These are phyloP conservation scores for Hippophae gyantsensis DNA, from an alignment of 306 rosid species.

Conservation along the genomic window DNA sequence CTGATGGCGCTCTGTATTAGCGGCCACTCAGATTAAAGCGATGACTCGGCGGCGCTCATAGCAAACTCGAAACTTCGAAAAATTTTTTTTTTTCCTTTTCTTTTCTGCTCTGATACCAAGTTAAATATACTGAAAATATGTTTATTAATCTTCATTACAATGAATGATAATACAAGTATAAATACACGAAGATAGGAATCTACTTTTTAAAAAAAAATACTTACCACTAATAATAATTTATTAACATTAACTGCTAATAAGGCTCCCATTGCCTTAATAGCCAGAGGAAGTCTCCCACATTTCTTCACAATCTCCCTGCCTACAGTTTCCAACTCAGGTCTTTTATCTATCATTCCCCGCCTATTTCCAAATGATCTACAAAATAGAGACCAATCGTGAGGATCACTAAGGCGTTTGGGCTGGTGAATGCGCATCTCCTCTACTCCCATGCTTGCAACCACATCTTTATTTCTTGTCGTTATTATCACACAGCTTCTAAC, in stretches of 20 bases:
- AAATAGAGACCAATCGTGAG: slow-evolving; percentile 13
- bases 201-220: too few species aligned
- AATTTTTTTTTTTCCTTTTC: too few species aligned
- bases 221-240: too few species aligned
- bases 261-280: slow-evolving; percentile 17
- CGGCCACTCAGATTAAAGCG: too few species aligned
- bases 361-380: not conserved
- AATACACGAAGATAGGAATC: too few species aligned
- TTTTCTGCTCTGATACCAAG: too few species aligned
- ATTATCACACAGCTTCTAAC: slow-evolving; percentile 1
- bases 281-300: slow-evolving; percentile 16
- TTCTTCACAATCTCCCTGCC: slow-evolving; percentile 1
- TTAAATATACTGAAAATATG: too few species aligned
- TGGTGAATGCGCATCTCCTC: not conserved
- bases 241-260: not conserved
- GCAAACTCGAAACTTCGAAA: too few species aligned
- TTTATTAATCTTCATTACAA: too few species aligned
- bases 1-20: too few species aligned
- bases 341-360: not conserved
- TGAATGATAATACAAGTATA: too few species aligned
- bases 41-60: too few species aligned
- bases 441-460: not conserved
- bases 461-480: slow-evolving; percentile 1
- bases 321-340: not conserved
- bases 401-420: not conserved